phyloP scores from a whole-genome alignment of 2,329 filamentous ascomycete genomes.

The Exophiala phaeomuriformis region DNA sequence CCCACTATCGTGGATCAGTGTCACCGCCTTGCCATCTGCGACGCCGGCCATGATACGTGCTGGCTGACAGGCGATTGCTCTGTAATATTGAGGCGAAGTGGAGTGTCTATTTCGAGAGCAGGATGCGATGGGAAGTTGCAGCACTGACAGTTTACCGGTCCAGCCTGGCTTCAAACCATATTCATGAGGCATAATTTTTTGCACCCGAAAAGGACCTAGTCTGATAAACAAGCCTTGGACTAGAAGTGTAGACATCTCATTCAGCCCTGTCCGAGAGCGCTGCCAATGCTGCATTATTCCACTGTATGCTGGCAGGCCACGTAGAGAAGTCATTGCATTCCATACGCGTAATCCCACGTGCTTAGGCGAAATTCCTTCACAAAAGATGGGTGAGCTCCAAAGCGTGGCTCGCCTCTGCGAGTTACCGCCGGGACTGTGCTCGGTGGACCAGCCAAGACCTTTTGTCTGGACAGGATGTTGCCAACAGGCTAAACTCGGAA shows the following conservation, averaged over 20 bases:
- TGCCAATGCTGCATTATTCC: neutral
- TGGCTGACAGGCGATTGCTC: neutral
- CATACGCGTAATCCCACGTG: neutral
- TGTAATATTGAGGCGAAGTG: neutral
- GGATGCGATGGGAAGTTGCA: slow-evolving; percentile 12
- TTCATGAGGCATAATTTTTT: neutral
- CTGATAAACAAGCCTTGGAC: neutral
- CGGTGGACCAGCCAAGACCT: neutral
- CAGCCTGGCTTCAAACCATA: neutral
- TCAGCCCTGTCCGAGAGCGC: neutral
- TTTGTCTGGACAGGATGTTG: neutral
- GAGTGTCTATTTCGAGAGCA: slow-evolving; percentile 11
- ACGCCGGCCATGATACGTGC: neutral
- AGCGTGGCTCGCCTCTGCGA: neutral
- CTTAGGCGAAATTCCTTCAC: neutral
- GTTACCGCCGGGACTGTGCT: neutral
- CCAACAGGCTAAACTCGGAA: neutral
- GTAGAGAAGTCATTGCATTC: neutral
- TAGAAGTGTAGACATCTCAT: neutral
- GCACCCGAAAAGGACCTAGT: neutral
- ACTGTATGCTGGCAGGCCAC: neutral
- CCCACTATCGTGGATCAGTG: slow-evolving; percentile 15
- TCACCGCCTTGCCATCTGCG: slow-evolving; percentile 7
- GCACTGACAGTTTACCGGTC: neutral
- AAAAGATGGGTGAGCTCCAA: neutral